phyloP scores from a whole-genome alignment of 305 asterid species.

The Solanum chacoense region DNA sequence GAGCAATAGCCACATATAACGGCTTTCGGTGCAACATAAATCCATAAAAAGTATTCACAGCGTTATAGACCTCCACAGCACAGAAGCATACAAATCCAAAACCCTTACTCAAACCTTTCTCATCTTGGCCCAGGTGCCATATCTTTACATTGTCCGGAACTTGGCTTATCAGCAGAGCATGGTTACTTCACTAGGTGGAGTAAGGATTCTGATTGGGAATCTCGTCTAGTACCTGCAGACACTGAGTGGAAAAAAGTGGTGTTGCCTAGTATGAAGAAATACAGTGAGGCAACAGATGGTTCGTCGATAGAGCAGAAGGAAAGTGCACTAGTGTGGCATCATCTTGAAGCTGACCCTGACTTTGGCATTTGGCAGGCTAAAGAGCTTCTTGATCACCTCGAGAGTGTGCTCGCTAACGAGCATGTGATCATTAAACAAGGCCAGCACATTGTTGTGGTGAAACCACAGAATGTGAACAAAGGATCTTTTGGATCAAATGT shows the following conservation, averaged over 20 bases:
- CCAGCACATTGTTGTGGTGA: slow-evolving; percentile 77
- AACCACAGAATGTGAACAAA: slow-evolving; percentile 42
- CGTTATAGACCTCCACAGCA: slow-evolving; percentile 57
- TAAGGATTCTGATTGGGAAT: slow-evolving; percentile 49
- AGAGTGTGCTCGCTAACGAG: slow-evolving; percentile 72
- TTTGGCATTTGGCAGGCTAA: slow-evolving; percentile 79
- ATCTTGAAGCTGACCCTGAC: slow-evolving; percentile 77
- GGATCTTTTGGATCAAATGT: too few relatives aligned
- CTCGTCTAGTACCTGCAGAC: slow-evolving; percentile 26
- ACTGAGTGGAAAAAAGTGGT: slow-evolving; percentile 57
- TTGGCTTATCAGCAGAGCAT: slow-evolving; percentile 79
- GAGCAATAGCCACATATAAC: slow-evolving; percentile 71
- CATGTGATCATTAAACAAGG: slow-evolving; percentile 73
- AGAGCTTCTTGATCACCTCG: slow-evolving; percentile 83
- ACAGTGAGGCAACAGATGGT: slow-evolving; percentile 79
- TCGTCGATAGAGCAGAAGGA: slow-evolving; percentile 80
- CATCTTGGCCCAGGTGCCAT: slow-evolving; percentile 22
- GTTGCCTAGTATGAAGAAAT: slow-evolving; percentile 67
- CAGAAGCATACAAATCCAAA: slow-evolving; percentile 93
- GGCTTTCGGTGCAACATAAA: slow-evolving; percentile 60
- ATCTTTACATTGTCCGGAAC: slow-evolving; percentile 32
- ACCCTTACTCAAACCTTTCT: slow-evolving; percentile 70
- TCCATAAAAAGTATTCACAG: slow-evolving; percentile 55
- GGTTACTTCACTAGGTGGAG: slow-evolving; percentile 74
- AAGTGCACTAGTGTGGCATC: slow-evolving; percentile 86